phyloP scores from a whole-genome alignment of 139 green algal genomes.

The Tetradesmus lagerheimii region DNA sequence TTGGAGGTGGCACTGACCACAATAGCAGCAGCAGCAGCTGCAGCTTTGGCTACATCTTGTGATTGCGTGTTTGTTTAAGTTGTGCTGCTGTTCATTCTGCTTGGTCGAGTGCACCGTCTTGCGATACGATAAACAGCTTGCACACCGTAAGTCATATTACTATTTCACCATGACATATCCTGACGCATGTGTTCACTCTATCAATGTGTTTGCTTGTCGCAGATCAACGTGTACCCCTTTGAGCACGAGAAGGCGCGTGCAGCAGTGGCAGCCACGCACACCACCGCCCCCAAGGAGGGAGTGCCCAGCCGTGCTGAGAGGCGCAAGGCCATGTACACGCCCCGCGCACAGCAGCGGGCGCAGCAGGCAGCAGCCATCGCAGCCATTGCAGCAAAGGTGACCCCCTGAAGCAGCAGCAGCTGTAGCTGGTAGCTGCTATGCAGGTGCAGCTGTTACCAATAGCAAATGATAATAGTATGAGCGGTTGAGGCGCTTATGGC shows the following conservation, averaged over 20 bases:
- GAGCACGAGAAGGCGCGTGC: conserved; percentile 65
- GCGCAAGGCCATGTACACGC: conserved; percentile 52
- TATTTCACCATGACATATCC: too few relatives aligned
- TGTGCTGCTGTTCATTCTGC: too few relatives aligned
- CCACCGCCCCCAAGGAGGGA: conserved; percentile 65
- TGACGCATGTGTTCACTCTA: too few relatives aligned
- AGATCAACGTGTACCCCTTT: conserved; percentile 65
- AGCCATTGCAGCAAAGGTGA: conserved; percentile 36
- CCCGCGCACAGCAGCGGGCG: conserved; percentile 26
- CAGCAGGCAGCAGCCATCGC: conserved; percentile 34
- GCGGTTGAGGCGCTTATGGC: too few relatives aligned
- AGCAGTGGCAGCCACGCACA: conserved; percentile 57
- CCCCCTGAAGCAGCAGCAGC: conserved; percentile 2
- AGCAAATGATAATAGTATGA: too few relatives aligned
- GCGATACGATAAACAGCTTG: too few relatives aligned
- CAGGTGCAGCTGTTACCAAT: too few relatives aligned
- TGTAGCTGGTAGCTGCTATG: neutral
- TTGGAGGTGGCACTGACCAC: neutral
- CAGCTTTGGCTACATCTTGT: neutral
- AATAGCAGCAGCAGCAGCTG: neutral
- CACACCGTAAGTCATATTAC: too few relatives aligned
- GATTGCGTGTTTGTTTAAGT: too few relatives aligned
- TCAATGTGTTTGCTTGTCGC: neutral
- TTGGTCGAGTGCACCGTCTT: too few relatives aligned
- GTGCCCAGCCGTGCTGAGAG: conserved; percentile 58